These are phyloP conservation scores for Mycena filopes DNA, from an alignment of 768 basidiomycete genomes.

Conservation along the genomic window DNA sequence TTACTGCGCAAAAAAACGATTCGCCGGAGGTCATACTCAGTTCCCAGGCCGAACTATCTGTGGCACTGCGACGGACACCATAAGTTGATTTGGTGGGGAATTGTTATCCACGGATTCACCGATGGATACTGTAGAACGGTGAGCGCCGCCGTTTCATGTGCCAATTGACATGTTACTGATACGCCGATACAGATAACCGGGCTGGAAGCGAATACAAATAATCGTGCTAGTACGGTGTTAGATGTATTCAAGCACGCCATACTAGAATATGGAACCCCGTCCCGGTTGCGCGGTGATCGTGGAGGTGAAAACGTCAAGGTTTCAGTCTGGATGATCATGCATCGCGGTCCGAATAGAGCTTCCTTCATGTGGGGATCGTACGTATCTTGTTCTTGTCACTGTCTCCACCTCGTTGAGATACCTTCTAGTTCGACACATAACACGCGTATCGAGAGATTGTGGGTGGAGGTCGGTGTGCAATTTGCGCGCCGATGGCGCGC, in stretches of 20 bases:
- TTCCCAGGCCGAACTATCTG: constrained; percentile 34
- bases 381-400: constrained; percentile 3
- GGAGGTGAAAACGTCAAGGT: constrained; percentile 49
- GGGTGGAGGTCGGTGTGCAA: no score
- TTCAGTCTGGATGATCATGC: constrained; percentile 48
- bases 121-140: no score
- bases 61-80: no score
- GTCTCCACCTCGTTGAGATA: constrained; percentile 54
- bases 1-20: constrained; percentile 31
- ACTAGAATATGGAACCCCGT: constrained; percentile 33
- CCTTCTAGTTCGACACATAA: constrained; percentile 52
- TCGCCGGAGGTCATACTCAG: constrained; percentile 29
- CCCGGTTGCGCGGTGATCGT: constrained; percentile 47
- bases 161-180: no score
- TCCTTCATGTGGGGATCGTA: constrained; percentile 49
- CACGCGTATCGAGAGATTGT: no score
- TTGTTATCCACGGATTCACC: not conserved
- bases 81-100: constrained; percentile 41
- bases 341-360: constrained; percentile 44
- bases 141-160: no score
- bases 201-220: constrained; percentile 41
- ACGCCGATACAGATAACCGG: constrained; percentile 39
- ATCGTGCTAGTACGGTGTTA: constrained; percentile 42
- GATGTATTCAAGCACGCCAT: constrained; percentile 38
- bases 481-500: no score